Evolutionary conservation across 2,329 filamentous ascomycete genomes (phyloP), one percentile per base, ranked within the genome.

Genomic region (Penicillium sp.): DNA sequence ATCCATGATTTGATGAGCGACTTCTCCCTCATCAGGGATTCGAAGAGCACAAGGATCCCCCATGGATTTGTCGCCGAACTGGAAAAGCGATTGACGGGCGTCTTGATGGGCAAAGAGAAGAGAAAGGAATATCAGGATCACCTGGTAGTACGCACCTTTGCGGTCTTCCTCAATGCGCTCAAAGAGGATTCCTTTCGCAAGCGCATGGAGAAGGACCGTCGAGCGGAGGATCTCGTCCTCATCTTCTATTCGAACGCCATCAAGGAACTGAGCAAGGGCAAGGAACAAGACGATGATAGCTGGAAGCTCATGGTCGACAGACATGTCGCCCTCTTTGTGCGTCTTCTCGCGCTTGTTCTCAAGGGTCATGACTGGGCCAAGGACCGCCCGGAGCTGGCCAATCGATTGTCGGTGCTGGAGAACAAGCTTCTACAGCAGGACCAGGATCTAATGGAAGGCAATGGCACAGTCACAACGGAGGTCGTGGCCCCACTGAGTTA

Each of bases 181-280:
- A 97, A 93, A 64, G 91, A 95, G 59, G 87, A 87, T 58, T 87
- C 85, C 42, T 97, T 97, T 69, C 88, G 91, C 63, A 95, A 92
- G 77, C 88, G 87, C 55, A 91, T 97, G 79, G 92, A 97, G 69
- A 96, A 96, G 76, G 93, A 97, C 73, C 85, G 93, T 59, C 88
- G 93, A 68, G 88, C 96, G 19, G 94, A 99, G 74, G 92, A 96
- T 60, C 78, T 97, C 48, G 86, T 99, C 48, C 82, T 99, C 63
- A 97, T 97, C 60, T 97, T 99, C 80, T 97, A 95, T 76, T 95
- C 92, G 1, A 89, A 91, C 59, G 92, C 94, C 6, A 96, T 91
- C 42, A 95, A 96, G 72, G 92, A 96, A 58, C 83, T 96, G 67
- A 87, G 89, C 73, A 90, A 91, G 71, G 84, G 88, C 49, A 90